Conservation (phyloP, 2,329 filamentous ascomycete species). For the Escovopsis weberi region DNA sequence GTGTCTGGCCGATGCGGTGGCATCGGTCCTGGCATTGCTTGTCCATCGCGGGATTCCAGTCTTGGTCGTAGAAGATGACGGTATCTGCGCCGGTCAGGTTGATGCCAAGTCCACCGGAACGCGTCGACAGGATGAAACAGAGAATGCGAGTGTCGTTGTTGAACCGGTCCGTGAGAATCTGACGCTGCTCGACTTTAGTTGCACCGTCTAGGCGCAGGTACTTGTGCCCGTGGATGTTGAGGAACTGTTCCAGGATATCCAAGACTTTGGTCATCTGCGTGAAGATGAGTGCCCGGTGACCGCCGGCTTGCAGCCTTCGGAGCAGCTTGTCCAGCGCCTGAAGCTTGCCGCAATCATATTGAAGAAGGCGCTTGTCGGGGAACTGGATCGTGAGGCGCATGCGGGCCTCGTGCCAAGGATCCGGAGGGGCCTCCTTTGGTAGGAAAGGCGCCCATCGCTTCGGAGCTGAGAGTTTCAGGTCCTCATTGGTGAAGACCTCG, state of each 20-base stretch:
- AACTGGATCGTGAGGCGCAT: constrained; percentile 93
- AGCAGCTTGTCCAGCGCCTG: constrained; percentile 79
- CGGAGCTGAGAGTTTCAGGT: constrained; percentile 42
- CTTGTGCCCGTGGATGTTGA: constrained; percentile 95
- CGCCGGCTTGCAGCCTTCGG: constrained; percentile 72
- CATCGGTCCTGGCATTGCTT: constrained; percentile 97
- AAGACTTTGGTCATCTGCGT: constrained; percentile 99
- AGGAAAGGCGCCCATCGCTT: constrained; percentile 41
- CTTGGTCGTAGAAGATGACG: constrained; percentile 96
- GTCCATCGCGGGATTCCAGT: constrained; percentile 99
- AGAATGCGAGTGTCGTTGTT: constrained; percentile 87
- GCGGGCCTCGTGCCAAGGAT: constrained; percentile 87
- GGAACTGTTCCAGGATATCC: constrained; percentile 91
- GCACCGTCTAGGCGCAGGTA: constrained; percentile 94
- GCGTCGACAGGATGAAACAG: constrained; percentile 88
- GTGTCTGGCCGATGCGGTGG: constrained; percentile 92
- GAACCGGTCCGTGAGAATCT: constrained; percentile 91
- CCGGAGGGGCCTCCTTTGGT: constrained; percentile 41
- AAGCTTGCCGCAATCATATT: constrained; percentile 95
- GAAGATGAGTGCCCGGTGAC: constrained; percentile 92
- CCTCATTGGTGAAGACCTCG: constrained; percentile 39
- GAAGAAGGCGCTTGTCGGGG: constrained; percentile 86
- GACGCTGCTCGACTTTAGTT: constrained; percentile 88
- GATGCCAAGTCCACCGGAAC: constrained; percentile 88
- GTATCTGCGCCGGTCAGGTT: constrained; percentile 94